These are phyloP conservation scores for Metschnikowia koreensis DNA, from an alignment of 805 yeast species.

Conservation along the genomic window DNA sequence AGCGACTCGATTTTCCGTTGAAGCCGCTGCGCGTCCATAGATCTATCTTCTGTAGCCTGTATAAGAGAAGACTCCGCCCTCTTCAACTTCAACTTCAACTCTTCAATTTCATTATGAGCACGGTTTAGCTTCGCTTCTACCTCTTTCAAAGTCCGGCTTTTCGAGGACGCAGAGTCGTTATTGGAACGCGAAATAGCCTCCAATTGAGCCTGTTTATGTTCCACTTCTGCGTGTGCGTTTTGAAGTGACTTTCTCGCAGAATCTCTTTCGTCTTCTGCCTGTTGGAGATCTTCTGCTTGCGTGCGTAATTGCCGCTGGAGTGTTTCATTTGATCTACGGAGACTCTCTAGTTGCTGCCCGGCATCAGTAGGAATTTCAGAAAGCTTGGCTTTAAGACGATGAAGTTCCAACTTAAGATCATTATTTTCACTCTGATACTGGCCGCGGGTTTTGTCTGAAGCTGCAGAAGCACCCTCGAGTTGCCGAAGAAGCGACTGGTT, in stretches of 20 bases:
- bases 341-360: slow-evolving; percentile 3
- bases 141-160: slow-evolving; percentile 13
- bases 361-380: slow-evolving; percentile 13
- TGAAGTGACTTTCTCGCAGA: not conserved
- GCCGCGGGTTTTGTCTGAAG: slow-evolving; percentile 3
- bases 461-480: slow-evolving; percentile 10
- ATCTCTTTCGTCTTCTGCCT: slow-evolving; percentile 9
- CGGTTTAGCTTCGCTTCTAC: slow-evolving; percentile 7
- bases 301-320: not conserved
- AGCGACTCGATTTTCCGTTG: slow-evolving; percentile 18
- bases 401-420: slow-evolving; percentile 14
- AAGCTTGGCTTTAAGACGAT: slow-evolving; percentile 7
- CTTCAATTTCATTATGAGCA: slow-evolving; percentile 8
- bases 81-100: slow-evolving; percentile 7
- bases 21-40: slow-evolving; percentile 15
- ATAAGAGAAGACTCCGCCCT: slow-evolving; percentile 9
- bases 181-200: slow-evolving; percentile 7
- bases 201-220: not conserved
- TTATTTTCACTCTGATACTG: slow-evolving; percentile 13
- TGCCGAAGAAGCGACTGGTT: slow-evolving; percentile 21
- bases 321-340: not conserved
- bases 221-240: not conserved
- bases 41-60: slow-evolving; percentile 8
- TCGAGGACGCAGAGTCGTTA: slow-evolving; percentile 6
- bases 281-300: slow-evolving; percentile 2